A percentile compares a stretch with the other conserved stretches of the same genome.
phyloP scores from a whole-genome alignment of 345 rosid genomes.

The Eucalyptus urophylla region DNA sequence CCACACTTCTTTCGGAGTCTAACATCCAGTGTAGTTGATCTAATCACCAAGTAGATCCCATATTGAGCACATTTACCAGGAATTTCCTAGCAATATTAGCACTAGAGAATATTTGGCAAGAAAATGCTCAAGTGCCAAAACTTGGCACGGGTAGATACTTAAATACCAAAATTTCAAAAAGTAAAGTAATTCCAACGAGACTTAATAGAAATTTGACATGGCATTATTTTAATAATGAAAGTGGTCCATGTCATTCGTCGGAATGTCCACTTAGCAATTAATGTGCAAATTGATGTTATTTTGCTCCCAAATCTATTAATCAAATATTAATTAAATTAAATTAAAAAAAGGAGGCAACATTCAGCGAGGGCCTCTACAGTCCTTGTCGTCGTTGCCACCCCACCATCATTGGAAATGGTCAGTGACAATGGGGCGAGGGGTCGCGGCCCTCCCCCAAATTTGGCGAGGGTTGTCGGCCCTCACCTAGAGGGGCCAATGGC shows the following conservation, averaged over 20 bases:
- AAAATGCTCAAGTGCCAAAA: too few relatives aligned
- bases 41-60: not conserved
- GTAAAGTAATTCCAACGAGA: too few relatives aligned
- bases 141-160: accelerated
- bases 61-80: not conserved
- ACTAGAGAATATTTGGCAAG: not conserved
- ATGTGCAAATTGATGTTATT: accelerated
- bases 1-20: not conserved
- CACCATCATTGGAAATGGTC: accelerated
- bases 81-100: not conserved
- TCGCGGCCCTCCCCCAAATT: accelerated
- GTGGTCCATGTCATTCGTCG: too few relatives aligned
- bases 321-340: too few relatives aligned
- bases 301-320: too few relatives aligned
- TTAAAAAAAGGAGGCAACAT: too few relatives aligned
- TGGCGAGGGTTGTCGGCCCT: too few relatives aligned
- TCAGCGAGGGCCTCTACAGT: accelerated
- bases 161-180: too few relatives aligned
- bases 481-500: too few relatives aligned
- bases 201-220: accelerated
- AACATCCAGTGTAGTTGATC: not conserved
- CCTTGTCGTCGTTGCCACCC: accelerated
- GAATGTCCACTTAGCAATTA: too few relatives aligned
- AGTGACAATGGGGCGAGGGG: accelerated
- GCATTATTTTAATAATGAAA: too few relatives aligned